phyloP scores from a whole-genome alignment of 2,329 filamentous ascomycete genomes.

The Stenocarpella maydis region DNA sequence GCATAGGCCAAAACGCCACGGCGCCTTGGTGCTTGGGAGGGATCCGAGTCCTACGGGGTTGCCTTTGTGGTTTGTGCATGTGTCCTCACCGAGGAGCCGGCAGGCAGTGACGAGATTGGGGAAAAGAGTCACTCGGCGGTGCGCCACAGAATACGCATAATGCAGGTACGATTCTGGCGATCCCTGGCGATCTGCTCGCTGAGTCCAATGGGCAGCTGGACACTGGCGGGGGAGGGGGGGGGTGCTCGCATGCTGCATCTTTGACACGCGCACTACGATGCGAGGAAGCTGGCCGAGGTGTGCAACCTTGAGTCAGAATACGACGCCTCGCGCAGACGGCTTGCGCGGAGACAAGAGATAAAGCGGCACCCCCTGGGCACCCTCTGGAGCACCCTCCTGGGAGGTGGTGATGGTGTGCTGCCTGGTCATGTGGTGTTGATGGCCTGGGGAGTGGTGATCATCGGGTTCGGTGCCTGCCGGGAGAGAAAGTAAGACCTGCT shows the following conservation, averaged over 20 bases:
- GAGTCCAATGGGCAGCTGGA: constrained; percentile 21
- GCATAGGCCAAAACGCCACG: constrained; percentile 15
- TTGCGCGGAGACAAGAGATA: constrained; percentile 30
- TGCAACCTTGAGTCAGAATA: constrained; percentile 32
- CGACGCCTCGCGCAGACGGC: constrained; percentile 22
- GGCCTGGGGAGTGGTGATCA: constrained; percentile 3
- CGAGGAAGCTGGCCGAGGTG: neutral
- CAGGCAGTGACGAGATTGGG: constrained; percentile 23
- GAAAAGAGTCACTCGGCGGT: constrained; percentile 26
- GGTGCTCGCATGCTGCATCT: neutral
- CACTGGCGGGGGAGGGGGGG: neutral
- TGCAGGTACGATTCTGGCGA: constrained; percentile 34
- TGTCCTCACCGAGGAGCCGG: constrained; percentile 5
- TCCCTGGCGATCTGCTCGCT: constrained; percentile 21
- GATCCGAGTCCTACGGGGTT: constrained; percentile 10
- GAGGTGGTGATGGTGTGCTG: constrained; percentile 34
- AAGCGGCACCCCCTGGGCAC: neutral
- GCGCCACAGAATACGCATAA: constrained; percentile 33
- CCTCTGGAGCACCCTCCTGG: too few species aligned
- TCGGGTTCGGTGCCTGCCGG: constrained; percentile 27
- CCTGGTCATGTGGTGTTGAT: constrained; percentile 29
- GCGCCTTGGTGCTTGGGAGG: constrained; percentile 5
- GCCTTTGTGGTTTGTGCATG: neutral
- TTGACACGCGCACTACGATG: neutral
- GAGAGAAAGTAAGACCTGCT: neutral